Evolutionary conservation across 176 grass and related monocot species (phyloP).

Genomic region (Cenchrus purpureus): DNA sequence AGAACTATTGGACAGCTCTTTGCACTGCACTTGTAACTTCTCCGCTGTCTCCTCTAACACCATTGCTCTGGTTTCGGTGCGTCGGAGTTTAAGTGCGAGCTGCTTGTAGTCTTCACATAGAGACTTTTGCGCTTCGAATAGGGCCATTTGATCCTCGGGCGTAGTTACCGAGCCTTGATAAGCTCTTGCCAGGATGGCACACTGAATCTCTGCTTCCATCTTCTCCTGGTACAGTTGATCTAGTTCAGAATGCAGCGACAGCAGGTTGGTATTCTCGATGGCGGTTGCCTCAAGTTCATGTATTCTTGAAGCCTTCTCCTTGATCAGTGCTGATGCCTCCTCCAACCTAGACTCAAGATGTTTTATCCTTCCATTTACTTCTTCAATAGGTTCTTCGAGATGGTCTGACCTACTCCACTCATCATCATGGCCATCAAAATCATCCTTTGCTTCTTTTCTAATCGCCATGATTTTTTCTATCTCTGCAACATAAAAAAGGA

Average conservation of each 20-base stretch:
- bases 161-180: slow-evolving; percentile 38
- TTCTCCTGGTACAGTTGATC: slow-evolving; percentile 62
- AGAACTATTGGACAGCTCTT: slow-evolving; percentile 36
- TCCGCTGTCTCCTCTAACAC: slow-evolving; percentile 52
- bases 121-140: slow-evolving; percentile 57
- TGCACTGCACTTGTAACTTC: slow-evolving; percentile 53
- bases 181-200: slow-evolving; percentile 56
- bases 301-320: slow-evolving; percentile 59
- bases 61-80: slow-evolving; percentile 40
- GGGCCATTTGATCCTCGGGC: slow-evolving; percentile 48
- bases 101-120: slow-evolving; percentile 47
- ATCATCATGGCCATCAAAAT: slow-evolving; percentile 41
- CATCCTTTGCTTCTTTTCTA: slow-evolving; percentile 37
- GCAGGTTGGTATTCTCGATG: background rate
- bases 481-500: slow-evolving; percentile 50
- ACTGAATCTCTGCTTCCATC: slow-evolving; percentile 65
- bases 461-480: slow-evolving; percentile 55
- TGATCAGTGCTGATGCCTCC: slow-evolving; percentile 41
- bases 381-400: slow-evolving; percentile 40
- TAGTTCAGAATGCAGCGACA: slow-evolving; percentile 47
- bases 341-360: slow-evolving; percentile 46
- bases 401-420: slow-evolving; percentile 37
- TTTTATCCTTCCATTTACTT: slow-evolving; percentile 44
- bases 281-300: slow-evolving; percentile 38
- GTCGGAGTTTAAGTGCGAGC: slow-evolving; percentile 46